Evolutionary conservation across 1,139 yeast species (phyloP).

Genomic region (Geotrichum histeridarum): DNA sequence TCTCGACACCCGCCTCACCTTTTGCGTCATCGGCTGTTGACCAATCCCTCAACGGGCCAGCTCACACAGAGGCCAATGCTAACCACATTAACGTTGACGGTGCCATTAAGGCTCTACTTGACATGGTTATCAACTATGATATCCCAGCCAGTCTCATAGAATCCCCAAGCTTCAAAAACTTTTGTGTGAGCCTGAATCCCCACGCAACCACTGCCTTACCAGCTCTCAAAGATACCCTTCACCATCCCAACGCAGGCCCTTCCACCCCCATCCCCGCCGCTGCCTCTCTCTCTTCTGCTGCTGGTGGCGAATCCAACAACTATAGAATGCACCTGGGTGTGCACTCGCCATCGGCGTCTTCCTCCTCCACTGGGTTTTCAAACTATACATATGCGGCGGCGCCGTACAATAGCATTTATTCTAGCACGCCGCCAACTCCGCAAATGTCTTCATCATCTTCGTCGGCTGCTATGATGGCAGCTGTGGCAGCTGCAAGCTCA

Average conservation of each 20-base stretch:
- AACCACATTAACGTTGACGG: conserved; percentile 8
- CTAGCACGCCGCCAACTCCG: not conserved
- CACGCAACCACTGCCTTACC: conserved; percentile 12
- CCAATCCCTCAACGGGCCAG: not conserved
- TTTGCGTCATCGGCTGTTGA: not conserved
- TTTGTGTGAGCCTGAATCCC: conserved; percentile 12
- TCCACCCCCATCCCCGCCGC: too few relatives aligned
- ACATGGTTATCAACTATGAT: conserved; percentile 13
- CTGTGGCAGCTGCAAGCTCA: not conserved
- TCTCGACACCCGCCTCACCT: not conserved
- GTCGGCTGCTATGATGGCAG: not conserved
- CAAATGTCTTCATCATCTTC: not conserved
- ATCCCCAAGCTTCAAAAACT: conserved; percentile 9
- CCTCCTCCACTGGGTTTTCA: not conserved
- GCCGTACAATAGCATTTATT: not conserved
- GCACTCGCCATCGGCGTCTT: not conserved
- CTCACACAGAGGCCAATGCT: not conserved
- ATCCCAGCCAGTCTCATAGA: conserved; percentile 4
- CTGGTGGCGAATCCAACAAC: not conserved
- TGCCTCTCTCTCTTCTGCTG: too few relatives aligned
- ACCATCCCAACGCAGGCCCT: not conserved
- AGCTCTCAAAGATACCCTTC: conserved; percentile 6
- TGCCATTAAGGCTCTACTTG: conserved; percentile 12
- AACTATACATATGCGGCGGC: not conserved
- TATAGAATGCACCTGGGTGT: not conserved